Evolutionary conservation across 2,329 filamentous ascomycete species (phyloP).

Genomic region (Sclerotinia subarctica): DNA sequence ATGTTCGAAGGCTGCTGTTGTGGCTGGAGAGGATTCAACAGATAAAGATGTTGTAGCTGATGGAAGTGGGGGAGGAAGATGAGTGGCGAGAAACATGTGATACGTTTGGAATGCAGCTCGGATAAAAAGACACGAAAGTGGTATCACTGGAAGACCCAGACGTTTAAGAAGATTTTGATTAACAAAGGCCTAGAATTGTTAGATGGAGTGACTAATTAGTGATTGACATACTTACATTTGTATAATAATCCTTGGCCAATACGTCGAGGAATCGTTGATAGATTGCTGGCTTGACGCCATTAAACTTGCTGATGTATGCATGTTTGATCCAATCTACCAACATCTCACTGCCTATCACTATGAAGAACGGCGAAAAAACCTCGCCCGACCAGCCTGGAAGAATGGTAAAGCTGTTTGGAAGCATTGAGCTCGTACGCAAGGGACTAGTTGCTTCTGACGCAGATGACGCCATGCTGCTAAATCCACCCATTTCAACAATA

Average conservation of each 20-base stretch:
- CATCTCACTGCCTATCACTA: slow-evolving; percentile 95
- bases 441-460: slow-evolving; percentile 50
- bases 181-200: slow-evolving; percentile 66
- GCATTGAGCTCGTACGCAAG: slow-evolving; percentile 66
- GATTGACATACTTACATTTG: slow-evolving; percentile 59
- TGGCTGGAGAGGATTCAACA: slow-evolving; percentile 69
- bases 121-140: slow-evolving; percentile 91
- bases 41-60: slow-evolving; percentile 64
- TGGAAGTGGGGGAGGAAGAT: slow-evolving; percentile 71
- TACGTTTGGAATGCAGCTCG: slow-evolving; percentile 93
- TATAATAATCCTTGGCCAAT: slow-evolving; percentile 96
- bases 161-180: slow-evolving; percentile 87
- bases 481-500: slow-evolving; percentile 87
- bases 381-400: slow-evolving; percentile 85
- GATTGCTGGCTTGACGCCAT: slow-evolving; percentile 88
- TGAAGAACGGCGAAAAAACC: slow-evolving; percentile 85
- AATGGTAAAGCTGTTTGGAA: slow-evolving; percentile 88
- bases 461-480: slow-evolving; percentile 56
- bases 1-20: slow-evolving; percentile 73
- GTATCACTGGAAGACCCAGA: slow-evolving; percentile 86
- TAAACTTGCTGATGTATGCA: slow-evolving; percentile 97
- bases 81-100: slow-evolving; percentile 92
- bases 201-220: slow-evolving; percentile 23
- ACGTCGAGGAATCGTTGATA: slow-evolving; percentile 91
- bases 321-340: slow-evolving; percentile 96